Evolutionary conservation across 306 rosid species (phyloP).

Genomic region (Prunus kanzakura): DNA sequence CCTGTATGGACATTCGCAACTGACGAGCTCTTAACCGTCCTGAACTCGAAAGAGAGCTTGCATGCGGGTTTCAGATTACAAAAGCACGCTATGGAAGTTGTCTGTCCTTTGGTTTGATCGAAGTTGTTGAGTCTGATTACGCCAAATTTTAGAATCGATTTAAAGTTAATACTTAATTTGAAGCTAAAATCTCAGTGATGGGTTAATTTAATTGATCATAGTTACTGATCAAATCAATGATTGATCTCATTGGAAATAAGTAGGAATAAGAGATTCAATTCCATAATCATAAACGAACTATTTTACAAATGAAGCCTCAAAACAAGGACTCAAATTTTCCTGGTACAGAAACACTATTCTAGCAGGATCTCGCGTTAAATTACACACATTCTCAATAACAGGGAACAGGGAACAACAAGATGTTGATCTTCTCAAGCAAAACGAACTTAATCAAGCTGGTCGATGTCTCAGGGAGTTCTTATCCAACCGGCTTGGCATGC

Average conservation of each 20-base stretch:
- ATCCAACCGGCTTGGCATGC: constrained; percentile 43
- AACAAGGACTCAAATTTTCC: constrained; percentile 9
- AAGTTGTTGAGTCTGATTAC: too few species aligned
- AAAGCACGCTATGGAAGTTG: too few species aligned
- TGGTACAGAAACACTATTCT: neutral
- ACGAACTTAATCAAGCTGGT: constrained; percentile 18
- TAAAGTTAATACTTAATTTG: neutral
- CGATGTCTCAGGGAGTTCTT: constrained; percentile 40
- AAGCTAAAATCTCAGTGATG: neutral
- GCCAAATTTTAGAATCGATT: neutral
- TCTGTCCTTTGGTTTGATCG: too few species aligned
- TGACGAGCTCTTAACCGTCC: constrained; percentile 86
- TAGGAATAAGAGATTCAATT: neutral
- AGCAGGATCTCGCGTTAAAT: constrained; percentile 10
- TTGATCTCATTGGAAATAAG: neutral
- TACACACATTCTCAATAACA: constrained; percentile 20
- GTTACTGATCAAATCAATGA: neutral
- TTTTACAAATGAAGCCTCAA: constrained; percentile 24
- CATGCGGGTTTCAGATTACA: constrained; percentile 41
- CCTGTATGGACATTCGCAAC: constrained; percentile 86
- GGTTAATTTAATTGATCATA: neutral
- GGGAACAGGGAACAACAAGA: constrained; percentile 56
- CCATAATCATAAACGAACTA: constrained; percentile 19
- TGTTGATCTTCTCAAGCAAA: constrained; percentile 56
- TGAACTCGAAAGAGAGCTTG: constrained; percentile 96